Evolutionary conservation across 352 stramenopile species (phyloP).

Genomic region (Globisporangium apiculatum): DNA sequence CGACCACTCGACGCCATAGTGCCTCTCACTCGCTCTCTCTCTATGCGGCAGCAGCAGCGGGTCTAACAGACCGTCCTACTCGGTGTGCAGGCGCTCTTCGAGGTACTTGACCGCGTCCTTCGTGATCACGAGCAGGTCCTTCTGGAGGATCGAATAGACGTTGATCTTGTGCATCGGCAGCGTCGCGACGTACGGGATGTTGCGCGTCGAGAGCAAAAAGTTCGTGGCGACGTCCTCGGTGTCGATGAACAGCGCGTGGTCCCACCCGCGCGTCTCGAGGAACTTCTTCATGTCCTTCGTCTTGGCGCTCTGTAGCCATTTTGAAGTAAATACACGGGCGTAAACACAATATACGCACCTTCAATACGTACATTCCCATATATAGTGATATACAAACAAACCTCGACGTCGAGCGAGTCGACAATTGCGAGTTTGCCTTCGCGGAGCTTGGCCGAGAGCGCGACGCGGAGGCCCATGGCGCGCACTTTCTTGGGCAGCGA

Average conservation of each 20-base stretch:
- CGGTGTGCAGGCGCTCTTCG: conserved; percentile 77
- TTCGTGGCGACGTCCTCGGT: conserved; percentile 64
- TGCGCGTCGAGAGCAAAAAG: conserved; percentile 77
- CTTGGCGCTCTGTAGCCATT: conserved; percentile 49
- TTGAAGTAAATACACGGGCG: not conserved
- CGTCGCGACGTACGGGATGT: conserved; percentile 81
- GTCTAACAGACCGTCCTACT: conserved; percentile 26
- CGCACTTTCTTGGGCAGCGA: conserved; percentile 84
- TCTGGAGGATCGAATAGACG: conserved; percentile 87
- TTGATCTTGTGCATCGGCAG: conserved; percentile 86
- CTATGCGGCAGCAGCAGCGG: conserved; percentile 1
- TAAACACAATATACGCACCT: not conserved
- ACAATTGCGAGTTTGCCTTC: conserved; percentile 83
- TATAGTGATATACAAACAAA: conserved; percentile 20
- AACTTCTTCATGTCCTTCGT: conserved; percentile 86
- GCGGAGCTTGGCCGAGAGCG: conserved; percentile 81
- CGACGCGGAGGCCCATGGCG: conserved; percentile 79
- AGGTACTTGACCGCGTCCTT: conserved; percentile 85
- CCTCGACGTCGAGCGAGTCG: conserved; percentile 66
- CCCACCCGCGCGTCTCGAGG: conserved; percentile 67
- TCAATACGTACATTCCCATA: not conserved
- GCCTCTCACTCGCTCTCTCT: not conserved
- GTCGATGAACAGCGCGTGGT: conserved; percentile 83
- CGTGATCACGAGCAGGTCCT: conserved; percentile 82
- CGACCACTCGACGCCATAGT: no score